Evolutionary conservation across 2,329 filamentous ascomycete species (phyloP).

Genomic region (Fusarium goolgardi): DNA sequence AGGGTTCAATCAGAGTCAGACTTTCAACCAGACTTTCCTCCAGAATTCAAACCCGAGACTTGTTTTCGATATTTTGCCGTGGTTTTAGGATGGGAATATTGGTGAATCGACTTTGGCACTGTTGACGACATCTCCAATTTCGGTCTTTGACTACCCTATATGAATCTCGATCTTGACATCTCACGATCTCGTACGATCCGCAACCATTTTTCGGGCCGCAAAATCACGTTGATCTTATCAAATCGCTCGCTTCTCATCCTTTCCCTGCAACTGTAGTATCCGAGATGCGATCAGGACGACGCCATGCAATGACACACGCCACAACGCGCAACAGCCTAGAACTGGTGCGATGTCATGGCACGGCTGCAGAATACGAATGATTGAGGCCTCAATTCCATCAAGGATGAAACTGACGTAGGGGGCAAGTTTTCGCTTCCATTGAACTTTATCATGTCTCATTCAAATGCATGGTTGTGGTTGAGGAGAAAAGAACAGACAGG

Average conservation of each 20-base stretch:
- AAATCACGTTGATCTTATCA: slow-evolving; percentile 13
- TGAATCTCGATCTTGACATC: background rate
- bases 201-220: background rate
- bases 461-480: background rate
- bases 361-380: background rate
- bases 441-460: slow-evolving; percentile 14
- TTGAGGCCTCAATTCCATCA: background rate
- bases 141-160: slow-evolving; percentile 21
- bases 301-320: slow-evolving; percentile 16
- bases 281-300: background rate
- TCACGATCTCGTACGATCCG: slow-evolving; percentile 17
- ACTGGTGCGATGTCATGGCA: background rate
- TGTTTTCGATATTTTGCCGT: background rate
- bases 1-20: slow-evolving; percentile 3
- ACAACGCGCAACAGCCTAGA: background rate
- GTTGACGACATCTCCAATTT: too few relatives aligned
- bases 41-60: background rate
- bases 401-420: slow-evolving; percentile 16
- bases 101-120: background rate
- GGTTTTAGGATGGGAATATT: slow-evolving; percentile 1
- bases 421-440: background rate
- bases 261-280: background rate
- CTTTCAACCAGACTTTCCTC: background rate
- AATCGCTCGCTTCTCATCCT: background rate
- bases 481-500: background rate